These are phyloP conservation scores for Ascochyta koolunga DNA, from an alignment of 2,329 filamentous ascomycete genomes.

Conservation along the genomic window DNA sequence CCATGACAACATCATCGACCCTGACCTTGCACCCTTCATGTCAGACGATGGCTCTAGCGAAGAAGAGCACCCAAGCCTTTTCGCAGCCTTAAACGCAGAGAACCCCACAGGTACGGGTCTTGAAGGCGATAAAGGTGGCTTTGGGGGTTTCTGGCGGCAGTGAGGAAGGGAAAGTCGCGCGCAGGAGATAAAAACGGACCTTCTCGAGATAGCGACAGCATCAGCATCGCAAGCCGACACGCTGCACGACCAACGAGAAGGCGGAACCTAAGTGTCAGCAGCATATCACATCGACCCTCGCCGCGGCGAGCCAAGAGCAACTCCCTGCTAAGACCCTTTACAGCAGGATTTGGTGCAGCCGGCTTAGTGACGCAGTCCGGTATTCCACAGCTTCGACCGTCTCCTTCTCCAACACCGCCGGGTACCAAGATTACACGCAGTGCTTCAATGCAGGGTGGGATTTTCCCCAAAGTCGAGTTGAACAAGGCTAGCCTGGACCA, in stretches of 20 bases:
- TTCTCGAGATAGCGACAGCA: constrained; percentile 67
- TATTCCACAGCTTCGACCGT: constrained; percentile 33
- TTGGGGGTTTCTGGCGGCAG: constrained; percentile 75
- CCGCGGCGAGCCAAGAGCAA: constrained; percentile 67
- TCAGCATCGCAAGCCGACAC: constrained; percentile 69
- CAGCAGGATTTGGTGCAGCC: constrained; percentile 48
- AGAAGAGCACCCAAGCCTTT: constrained; percentile 88
- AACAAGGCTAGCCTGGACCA: constrained; percentile 88
- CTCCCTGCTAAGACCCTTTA: constrained; percentile 58
- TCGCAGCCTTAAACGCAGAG: constrained; percentile 72
- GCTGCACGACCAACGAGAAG: constrained; percentile 69
- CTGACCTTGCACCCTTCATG: constrained; percentile 92
- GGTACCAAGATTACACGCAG: constrained; percentile 65
- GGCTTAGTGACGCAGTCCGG: constrained; percentile 23
- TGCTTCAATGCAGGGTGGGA: constrained; percentile 78
- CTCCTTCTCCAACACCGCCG: constrained; percentile 34
- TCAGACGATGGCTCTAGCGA: constrained; percentile 93
- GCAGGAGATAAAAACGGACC: constrained; percentile 75
- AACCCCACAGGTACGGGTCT: constrained; percentile 63
- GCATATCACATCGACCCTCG: constrained; percentile 73
- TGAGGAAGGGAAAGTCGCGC: constrained; percentile 76
- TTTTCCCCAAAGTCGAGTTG: constrained; percentile 78
- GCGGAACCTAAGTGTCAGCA: constrained; percentile 84
- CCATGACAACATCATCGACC: constrained; percentile 97
- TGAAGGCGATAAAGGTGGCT: constrained; percentile 75